Evolutionary conservation across 306 rosid genomes (phyloP), one percentile per base, ranked within the genome.

Genomic region (Lathyrus aphaca): DNA sequence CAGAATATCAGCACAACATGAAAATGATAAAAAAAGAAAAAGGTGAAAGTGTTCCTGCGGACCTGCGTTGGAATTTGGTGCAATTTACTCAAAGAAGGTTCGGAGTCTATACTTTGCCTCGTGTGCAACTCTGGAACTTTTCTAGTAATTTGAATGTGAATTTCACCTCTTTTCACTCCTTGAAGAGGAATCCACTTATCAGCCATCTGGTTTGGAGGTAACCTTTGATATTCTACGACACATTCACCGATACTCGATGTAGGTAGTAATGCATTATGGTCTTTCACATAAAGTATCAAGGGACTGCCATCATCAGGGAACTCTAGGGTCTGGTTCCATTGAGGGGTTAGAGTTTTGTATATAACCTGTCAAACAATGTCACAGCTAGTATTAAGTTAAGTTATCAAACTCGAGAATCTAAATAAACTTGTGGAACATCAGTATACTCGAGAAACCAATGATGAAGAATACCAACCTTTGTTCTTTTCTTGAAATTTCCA

Each of bases 101-200:
- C 92, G 10, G 96, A 82, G 58, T 85, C 92, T 71, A 85, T 55
- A 74, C 91, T 88, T 19, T 56, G 18, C 80, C 78, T 84, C 81
- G 37, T 90, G 61, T 86, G 84, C 39, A 84, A 25, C 16, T 83
- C 95, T 4, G 96, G 96, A 58, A 91, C 85, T 89, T 82, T 95
- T 82, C 92, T 83, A 18, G 96, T 91, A 40, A 95, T 81, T 76
- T 86, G 95, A 76, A 95, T 62, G 69, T 91, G 99, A 75, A 95
- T 80, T 81, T 95, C 97, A 17, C 99, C 99, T 48, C 87, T 81
- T 78, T 66, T 91, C 55, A 95, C 99, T 57, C 92, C 92, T 78
- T 86, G 97, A 48, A 95, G 97, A 50, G 99, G 99, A 77, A 95
- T 95, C 99, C 99, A 95, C 83, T 91, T 89, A 78, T 89, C 95